A percentile compares a stretch with the other conserved stretches of the same genome.
Evolutionary conservation across 495 filamentous ascomycete species (phyloP).

Genomic region (Talaromyces nanjingensis): DNA sequence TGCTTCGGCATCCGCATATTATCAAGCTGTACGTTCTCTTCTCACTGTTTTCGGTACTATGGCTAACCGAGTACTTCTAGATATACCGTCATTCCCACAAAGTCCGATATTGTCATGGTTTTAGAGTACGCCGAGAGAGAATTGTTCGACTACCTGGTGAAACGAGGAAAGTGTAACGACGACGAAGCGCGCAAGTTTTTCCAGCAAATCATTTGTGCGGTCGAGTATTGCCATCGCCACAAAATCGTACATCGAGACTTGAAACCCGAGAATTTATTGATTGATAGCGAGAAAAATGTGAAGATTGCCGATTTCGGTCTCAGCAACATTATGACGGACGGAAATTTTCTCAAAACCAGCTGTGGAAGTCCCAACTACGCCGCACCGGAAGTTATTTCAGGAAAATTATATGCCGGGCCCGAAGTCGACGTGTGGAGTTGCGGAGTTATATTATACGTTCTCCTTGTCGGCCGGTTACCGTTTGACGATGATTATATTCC

Average conservation of each 20-base stretch:
- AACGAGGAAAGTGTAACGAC: conserved; percentile 82
- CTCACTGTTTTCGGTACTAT: not conserved
- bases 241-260: conserved; percentile 98
- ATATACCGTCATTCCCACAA: conserved; percentile 93
- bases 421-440: conserved; percentile 99
- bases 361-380: conserved; percentile 98
- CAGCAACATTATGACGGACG: conserved; percentile 99
- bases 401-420: conserved; percentile 94
- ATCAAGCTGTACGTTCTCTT: conserved; percentile 77
- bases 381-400: conserved; percentile 94
- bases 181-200: conserved; percentile 91
- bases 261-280: conserved; percentile 93
- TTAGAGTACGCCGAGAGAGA: conserved; percentile 95
- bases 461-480: conserved; percentile 83
- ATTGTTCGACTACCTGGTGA: conserved; percentile 94
- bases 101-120: conserved; percentile 95
- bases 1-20: conserved; percentile 94
- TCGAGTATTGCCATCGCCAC: conserved; percentile 97
- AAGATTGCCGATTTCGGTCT: conserved; percentile 99
- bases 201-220: conserved; percentile 98
- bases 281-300: conserved; percentile 91
- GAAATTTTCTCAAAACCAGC: conserved; percentile 97
- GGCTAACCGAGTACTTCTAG: conserved; percentile 33
- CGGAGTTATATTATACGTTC: conserved; percentile 94
- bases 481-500: conserved; percentile 98